Evolutionary conservation across 2,329 filamentous ascomycete genomes (phyloP).

Genomic region (Exophiala oligosperma): DNA sequence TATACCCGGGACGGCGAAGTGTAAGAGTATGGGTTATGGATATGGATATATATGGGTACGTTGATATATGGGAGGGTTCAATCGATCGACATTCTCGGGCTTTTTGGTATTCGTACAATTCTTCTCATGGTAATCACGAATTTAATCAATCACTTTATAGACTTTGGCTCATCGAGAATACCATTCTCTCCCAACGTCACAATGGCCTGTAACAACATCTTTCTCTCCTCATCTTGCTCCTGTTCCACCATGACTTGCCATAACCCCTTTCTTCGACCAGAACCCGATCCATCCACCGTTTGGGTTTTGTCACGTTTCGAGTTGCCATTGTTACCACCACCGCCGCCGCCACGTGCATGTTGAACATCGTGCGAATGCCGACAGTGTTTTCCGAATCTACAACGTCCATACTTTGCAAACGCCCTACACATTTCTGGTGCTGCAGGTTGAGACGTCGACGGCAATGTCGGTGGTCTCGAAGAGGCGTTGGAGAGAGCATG

Average conservation of each 20-base stretch:
- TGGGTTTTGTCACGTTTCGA: background rate
- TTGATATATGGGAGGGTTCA: too few relatives aligned
- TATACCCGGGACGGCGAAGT: too few relatives aligned
- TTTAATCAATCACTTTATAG: background rate
- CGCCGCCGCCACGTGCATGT: background rate
- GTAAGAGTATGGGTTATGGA: background rate
- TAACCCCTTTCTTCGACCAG: slow-evolving; percentile 38
- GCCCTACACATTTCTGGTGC: slow-evolving; percentile 38
- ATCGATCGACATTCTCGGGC: too few relatives aligned
- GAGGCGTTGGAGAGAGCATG: slow-evolving; percentile 40
- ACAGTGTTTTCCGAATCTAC: slow-evolving; percentile 43
- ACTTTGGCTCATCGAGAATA: slow-evolving; percentile 32
- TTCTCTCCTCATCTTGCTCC: slow-evolving; percentile 44
- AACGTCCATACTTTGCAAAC: slow-evolving; percentile 43
- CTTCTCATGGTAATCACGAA: background rate
- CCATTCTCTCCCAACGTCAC: slow-evolving; percentile 44
- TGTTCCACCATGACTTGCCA: slow-evolving; percentile 46
- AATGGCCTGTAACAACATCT: slow-evolving; percentile 44
- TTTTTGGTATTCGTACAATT: background rate
- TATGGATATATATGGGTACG: background rate
- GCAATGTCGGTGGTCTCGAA: slow-evolving; percentile 21
- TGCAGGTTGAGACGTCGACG: slow-evolving; percentile 19
- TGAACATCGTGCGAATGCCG: slow-evolving; percentile 42
- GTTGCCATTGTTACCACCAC: background rate
- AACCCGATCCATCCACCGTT: background rate